Evolutionary conservation across 1,139 yeast genomes (phyloP), one percentile per base, ranked within the genome.

Genomic region (Yamadazyma siamensis): DNA sequence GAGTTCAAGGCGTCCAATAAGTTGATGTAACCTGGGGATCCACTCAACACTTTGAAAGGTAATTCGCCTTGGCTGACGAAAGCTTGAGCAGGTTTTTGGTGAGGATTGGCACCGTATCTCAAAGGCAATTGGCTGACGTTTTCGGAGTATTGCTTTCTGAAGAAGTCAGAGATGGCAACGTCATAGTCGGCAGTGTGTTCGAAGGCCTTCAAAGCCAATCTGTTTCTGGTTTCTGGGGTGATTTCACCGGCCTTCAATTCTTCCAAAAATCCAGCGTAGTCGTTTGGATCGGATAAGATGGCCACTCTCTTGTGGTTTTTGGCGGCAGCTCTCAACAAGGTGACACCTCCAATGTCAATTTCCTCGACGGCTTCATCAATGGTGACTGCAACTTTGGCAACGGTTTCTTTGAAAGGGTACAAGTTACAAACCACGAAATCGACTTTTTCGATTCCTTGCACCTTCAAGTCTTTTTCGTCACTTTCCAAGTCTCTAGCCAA

Each of bases 181-280:
- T 91, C 98, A 65, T 91, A 91, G 61, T 87, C 96, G 39, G 98
- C 96, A 32, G 98, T 91, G 64, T 87, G 96, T 68, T 91, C 97
- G 54, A 91, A 91, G 24, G 98, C 98, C 71, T 91, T 91, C 57
- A 91, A 74, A 20, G 98, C 98, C 46, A 85, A 75, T 47, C 70
- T 75, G 67, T 89, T 85, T 65, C 91, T 80, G 37, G 91, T 69
- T 26, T 75, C 83, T 39, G 69, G 61, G 24, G 94, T 69, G 46
- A 91, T 76, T 50, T 80, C 87, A 33, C 94, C 94, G 32, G 61
- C 43, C 49, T 69, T 66, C 54, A 91, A 75, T 62, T 91, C 96
- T 56, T 79, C 77, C 46, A 91, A 68, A 62, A 91, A 91, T 29
- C 71, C 75, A 32, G 96, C 80, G 63, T 91, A 91, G 64, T 91